Percentiles rank a stretch among this genome's conserved stretches.
Evolutionary conservation across 1,284 basidiomycete genomes (phyloP).

Genomic region (Athelia psychrophila): DNA sequence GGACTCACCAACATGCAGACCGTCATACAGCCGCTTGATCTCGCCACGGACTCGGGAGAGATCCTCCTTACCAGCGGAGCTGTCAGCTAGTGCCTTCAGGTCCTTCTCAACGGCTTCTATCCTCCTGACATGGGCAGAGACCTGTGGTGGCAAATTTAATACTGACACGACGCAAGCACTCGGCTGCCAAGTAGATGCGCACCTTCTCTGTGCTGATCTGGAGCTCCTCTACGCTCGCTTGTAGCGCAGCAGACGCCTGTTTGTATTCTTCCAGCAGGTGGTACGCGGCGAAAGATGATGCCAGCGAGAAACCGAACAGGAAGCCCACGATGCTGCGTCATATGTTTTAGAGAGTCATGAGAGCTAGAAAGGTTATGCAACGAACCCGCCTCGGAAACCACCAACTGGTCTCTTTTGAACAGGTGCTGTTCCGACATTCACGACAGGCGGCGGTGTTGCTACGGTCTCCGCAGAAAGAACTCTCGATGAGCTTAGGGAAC

Average conservation of each 20-base stretch:
- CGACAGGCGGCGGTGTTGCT: conserved; percentile 29
- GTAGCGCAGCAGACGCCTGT: conserved; percentile 76
- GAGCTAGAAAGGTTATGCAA: conserved; percentile 4
- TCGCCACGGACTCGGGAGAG: conserved; percentile 72
- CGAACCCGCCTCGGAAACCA: conserved; percentile 83
- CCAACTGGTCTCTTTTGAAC: conserved; percentile 78
- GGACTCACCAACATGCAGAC: conserved; percentile 67
- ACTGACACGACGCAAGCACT: neutral
- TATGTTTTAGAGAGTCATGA: neutral
- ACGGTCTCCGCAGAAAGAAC: conserved; percentile 43
- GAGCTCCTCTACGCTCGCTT: conserved; percentile 85
- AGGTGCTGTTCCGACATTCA: conserved; percentile 52
- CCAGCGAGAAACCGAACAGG: conserved; percentile 84
- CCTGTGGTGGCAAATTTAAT: conserved; percentile 38
- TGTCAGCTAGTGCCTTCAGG: conserved; percentile 69
- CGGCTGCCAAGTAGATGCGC: conserved; percentile 2
- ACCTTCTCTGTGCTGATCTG: conserved; percentile 84
- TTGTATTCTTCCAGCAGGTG: conserved; percentile 90
- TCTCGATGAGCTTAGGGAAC: conserved; percentile 36
- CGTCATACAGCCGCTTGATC: conserved; percentile 84
- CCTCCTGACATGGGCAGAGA: conserved; percentile 79
- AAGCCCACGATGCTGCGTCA: conserved; percentile 78
- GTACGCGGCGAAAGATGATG: conserved; percentile 83
- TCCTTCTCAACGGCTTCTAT: conserved; percentile 90
- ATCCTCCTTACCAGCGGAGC: conserved; percentile 76